Evolutionary conservation across 192 early-diverging fungal species (phyloP), one percentile per base, ranked within the genome.

Genomic region (Backusella mclennaniae): DNA sequence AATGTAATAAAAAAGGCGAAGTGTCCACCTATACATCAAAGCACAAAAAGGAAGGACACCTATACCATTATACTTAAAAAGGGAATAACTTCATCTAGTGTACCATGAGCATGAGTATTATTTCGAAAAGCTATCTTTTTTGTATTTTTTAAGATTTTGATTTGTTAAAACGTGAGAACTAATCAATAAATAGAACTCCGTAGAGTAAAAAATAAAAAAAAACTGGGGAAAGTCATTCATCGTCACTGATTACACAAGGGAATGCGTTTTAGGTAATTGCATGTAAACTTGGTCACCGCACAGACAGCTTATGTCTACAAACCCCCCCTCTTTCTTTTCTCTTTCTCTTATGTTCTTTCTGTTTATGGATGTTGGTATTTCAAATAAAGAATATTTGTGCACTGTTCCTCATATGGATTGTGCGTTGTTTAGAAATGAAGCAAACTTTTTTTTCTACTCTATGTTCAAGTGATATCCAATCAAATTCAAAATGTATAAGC

Each of bases 51-150:
- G 31, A 67, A 35, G 31, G 31, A 35, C 23, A 35, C 35, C 35
- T 67, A 19, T 67, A 35, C 23, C 7, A 17, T 23, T 59, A 59
- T 59, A 59, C 53, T 59, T 59, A 23, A 49, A 23, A 59, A 19
- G 53, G 53, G 11, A 59, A 59, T 59, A 23, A 59, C 53, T 19
- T 59, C 53, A 59, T 23, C 21, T 23, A 59, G 23, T 23, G 21
- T 63, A 29, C 56, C 56, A 63, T 63, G 56, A 63, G 56, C 56
- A 63, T 26, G 23, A 63, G 56, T 63, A 63, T 63, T 63, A 63
- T 63, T 63, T 63, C 26, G 26, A 63, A 63, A 63, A 63, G 56
- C 56, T 63, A 63, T 63, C 21, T 63, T 63, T 29, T 63, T 63
- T 63, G 26, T 63, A 63, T 63, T 26, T 29, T 63, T 63, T 63